These are phyloP conservation scores for Coniosporium apollinis DNA, from an alignment of 495 filamentous ascomycete genomes.

Conservation along the genomic window DNA sequence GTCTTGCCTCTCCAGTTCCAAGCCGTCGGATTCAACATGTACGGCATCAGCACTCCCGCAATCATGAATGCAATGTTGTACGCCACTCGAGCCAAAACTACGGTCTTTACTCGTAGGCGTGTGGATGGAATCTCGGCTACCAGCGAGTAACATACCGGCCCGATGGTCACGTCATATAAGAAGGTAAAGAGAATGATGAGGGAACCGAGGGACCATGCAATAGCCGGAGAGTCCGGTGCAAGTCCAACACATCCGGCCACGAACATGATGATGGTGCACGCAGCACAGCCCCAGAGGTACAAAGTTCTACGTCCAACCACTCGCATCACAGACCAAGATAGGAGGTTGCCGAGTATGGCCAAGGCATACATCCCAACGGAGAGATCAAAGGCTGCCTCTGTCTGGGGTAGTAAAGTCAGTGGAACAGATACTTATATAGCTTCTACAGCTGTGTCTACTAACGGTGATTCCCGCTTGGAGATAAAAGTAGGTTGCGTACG, in stretches of 20 bases:
- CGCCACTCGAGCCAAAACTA: constrained; percentile 4
- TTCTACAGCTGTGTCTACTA: background rate
- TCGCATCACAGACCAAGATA: constrained; percentile 8
- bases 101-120: constrained; percentile 6
- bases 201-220: constrained; percentile 2
- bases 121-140: constrained; percentile 9
- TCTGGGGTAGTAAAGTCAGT: constrained; percentile 4
- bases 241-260: constrained; percentile 3
- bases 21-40: constrained; percentile 4
- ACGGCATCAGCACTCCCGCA: constrained; percentile 2
- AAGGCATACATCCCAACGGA: constrained; percentile 7
- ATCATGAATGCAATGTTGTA: constrained; percentile 6
- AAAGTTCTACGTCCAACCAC: constrained; percentile 6
- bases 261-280: background rate
- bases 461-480: constrained; percentile 4
- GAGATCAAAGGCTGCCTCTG: constrained; percentile 5
- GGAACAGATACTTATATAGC: constrained; percentile 2
- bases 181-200: constrained; percentile 6
- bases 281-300: constrained; percentile 6
- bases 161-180: constrained; percentile 6
- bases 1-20: constrained; percentile 6
- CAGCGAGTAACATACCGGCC: constrained; percentile 7
- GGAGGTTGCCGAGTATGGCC: constrained; percentile 3
- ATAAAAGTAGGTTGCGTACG: constrained; percentile 2
- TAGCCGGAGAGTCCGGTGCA: background rate